Conservation (phyloP, 169 alveolate species). For the Plasmodium blacklocki region DNA sequence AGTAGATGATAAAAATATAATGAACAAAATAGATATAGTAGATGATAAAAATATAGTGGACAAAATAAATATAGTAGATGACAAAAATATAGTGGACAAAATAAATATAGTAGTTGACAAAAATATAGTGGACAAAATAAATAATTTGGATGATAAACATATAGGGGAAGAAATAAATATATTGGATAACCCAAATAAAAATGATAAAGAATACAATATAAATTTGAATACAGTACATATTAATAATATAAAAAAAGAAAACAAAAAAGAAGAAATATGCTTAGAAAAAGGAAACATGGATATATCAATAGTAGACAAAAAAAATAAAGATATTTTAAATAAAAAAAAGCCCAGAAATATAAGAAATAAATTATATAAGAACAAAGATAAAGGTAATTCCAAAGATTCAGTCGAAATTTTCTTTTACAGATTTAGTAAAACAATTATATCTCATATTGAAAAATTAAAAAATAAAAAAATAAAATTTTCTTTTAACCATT, state of each 20-base stretch:
- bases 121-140: background rate
- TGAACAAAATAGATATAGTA: too few relatives aligned
- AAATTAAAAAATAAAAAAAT: conserved; percentile 27
- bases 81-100: background rate
- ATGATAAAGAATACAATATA: background rate
- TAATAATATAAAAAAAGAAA: background rate
- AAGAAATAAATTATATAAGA: background rate
- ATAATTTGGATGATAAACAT: background rate
- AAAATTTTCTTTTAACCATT: conserved; percentile 11
- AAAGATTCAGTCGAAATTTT: background rate
- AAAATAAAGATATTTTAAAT: background rate
- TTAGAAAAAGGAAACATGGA: background rate
- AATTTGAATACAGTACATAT: background rate
- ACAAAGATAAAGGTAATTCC: background rate
- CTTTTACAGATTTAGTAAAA: conserved; percentile 9
- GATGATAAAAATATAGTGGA: too few relatives aligned
- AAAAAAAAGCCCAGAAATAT: background rate
- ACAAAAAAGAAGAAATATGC: background rate
- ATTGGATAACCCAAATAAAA: background rate
- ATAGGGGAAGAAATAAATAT: background rate
- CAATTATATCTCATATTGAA: conserved; percentile 21
- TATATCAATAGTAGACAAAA: conserved; percentile 5
- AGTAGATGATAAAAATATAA: too few relatives aligned
- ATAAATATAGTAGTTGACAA: background rate
- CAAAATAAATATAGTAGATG: too few relatives aligned